Base-by-base conservation (phyloP, 805 yeast species). In the Maudiozyma saulgeensis region DNA sequence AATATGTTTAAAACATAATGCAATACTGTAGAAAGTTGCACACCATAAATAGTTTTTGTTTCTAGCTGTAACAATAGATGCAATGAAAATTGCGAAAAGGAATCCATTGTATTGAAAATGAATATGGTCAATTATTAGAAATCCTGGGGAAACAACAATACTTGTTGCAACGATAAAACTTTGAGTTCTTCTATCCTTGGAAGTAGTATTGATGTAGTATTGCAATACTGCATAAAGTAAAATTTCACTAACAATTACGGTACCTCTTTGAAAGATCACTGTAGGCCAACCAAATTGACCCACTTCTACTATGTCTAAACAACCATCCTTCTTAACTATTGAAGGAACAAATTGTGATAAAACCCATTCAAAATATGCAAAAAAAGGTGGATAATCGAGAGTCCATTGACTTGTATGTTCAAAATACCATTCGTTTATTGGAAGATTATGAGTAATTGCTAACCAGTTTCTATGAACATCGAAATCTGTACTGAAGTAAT, bases 381-480 rank as follows among this genome's bases (percentile, higher is more conserved):
- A 93, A 59, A 89, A 87, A 0, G 99, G 99, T 11, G 99, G 99
- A 68, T 91, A 93, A 66, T 93, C 99, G 40, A 93, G 70, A 0
- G 98, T 93, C 97, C 98, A 93, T 62, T 85, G 89, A 43, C 79
- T 77, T 0, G 87, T 80, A 44, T 73, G 66, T 55, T 93, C 96
- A 41, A 74, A 63, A 63, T 93, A 93, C 99, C 99, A 93, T 48
- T 84, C 64, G 15, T 68, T 68, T 16, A 90, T 45, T 0, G 97
- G 97, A 18, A 90, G 67, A 5, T 75, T 74, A 57, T 81, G 69
- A 0, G 98, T 91, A 45, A 93, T 83, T 0, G 99, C 96, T 19
- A 93, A 75, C 99, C 99, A 93, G 62, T 93, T 93, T 51, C 99
- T 73, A 66, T 93, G 99, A 23, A 93, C 99, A 63, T 93, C 99